Evolutionary conservation across 345 rosid species (phyloP).

Genomic region (Aegle marmelos): DNA sequence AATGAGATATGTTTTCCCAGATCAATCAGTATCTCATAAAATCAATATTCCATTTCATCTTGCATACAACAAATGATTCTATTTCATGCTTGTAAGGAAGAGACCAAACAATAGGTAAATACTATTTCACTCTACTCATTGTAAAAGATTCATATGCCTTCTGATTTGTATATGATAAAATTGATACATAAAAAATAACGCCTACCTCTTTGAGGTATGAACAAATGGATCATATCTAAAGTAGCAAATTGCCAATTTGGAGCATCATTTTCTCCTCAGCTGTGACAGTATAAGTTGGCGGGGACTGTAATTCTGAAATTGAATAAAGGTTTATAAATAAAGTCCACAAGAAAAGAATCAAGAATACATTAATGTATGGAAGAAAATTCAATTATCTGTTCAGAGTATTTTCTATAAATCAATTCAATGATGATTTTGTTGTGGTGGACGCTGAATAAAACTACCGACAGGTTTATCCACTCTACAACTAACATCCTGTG

Average conservation of each 20-base stretch:
- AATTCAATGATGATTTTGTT: conserved; percentile 42
- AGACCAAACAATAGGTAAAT: no score
- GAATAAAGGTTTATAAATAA: conserved; percentile 26
- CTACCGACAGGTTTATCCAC: conserved; percentile 40
- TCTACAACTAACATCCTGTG: conserved; percentile 40
- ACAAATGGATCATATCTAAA: conserved; percentile 5
- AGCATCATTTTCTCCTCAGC: conserved; percentile 10
- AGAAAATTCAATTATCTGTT: conserved; percentile 31
- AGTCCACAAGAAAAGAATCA: conserved; percentile 44
- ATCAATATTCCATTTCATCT: neutral
- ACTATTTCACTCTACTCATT: neutral
- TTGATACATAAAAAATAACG: conserved; percentile 10
- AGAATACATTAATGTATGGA: conserved; percentile 38
- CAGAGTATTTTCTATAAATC: conserved; percentile 35
- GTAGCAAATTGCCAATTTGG: neutral
- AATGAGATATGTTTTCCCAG: neutral
- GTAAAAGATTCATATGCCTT: neutral
- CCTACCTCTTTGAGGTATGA: conserved; percentile 21
- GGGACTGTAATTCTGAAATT: conserved; percentile 19
- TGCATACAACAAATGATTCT: no score
- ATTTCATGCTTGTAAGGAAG: no score
- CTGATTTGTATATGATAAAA: conserved; percentile 2
- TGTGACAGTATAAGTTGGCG: neutral
- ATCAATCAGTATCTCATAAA: neutral
- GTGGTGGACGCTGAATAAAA: conserved; percentile 36